A percentile compares a stretch with the other conserved stretches of the same genome.
phyloP scores from a whole-genome alignment of 768 basidiomycete species.

The Trametes maxima region DNA sequence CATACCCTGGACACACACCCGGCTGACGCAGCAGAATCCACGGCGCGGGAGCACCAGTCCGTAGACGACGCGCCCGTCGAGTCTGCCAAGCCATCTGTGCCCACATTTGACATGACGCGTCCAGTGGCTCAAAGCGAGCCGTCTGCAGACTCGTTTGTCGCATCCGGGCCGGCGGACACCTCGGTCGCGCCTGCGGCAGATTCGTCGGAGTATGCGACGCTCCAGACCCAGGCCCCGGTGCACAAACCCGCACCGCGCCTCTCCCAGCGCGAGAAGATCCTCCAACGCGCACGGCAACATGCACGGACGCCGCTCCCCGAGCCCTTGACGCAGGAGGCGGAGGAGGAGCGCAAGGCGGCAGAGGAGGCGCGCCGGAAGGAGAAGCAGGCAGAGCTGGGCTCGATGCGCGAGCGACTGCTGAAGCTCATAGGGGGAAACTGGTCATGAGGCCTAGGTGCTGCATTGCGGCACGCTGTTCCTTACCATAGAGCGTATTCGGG shows the following conservation, averaged over 20 bases:
- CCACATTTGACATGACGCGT: background rate
- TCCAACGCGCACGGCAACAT: constrained; percentile 26
- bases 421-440: constrained; percentile 26
- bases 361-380: constrained; percentile 6
- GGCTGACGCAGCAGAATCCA: background rate
- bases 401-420: constrained; percentile 24
- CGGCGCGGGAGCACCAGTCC: background rate
- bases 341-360: constrained; percentile 11
- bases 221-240: background rate
- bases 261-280: constrained; percentile 25
- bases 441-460: background rate
- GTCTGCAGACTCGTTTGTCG: background rate
- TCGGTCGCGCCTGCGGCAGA: background rate
- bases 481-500: background rate
- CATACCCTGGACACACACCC: background rate
- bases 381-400: constrained; percentile 1
- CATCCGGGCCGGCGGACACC: background rate
- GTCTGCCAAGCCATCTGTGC: background rate
- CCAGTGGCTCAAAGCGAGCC: background rate
- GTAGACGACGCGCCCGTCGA: background rate
- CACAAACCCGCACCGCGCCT: background rate
- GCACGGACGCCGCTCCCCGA: constrained; percentile 26
- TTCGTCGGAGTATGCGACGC: background rate
- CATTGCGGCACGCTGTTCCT: background rate
- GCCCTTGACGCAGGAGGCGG: background rate